Evolutionary conservation across 345 rosid species (phyloP), one percentile per base, ranked within the genome.

Genomic region (Pugionium cornutum): DNA sequence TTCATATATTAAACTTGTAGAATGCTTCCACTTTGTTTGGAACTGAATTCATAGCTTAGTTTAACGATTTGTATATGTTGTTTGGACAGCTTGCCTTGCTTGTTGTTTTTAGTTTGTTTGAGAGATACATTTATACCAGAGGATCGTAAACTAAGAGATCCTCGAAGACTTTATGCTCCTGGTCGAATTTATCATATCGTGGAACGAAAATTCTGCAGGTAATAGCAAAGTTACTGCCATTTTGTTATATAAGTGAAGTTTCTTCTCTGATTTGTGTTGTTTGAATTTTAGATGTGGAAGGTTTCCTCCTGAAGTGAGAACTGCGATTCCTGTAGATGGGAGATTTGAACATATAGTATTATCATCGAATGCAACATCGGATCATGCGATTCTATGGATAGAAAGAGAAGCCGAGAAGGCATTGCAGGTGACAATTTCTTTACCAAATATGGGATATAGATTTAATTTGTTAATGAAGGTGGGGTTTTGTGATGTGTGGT

Each of bases 301-400:
- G 83, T 94, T 62, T 82, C 97, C 95, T 50, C 97, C 99, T 0
- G 89, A 90, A 77, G 97, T 94, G 43, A 88, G 95, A 77, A 94
- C 99, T 3, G 99, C 99, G n/a, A 90, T 94, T 65, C 99, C 96
- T 2, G 99, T 94, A 0, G 97, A 94, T 60, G 99, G 95, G 39
- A 85, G 97, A 68, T 94, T 94, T 61, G 99, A 94, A 51, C 99
- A 88, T 68, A 94, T 94, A 9, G 92, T 94, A 37, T 77, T 94
- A 47, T 88, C 99, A 5, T 88, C 88, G 43, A 86, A 85, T 50
- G 92, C 96, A 37, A 94, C 95, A 7, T 81, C 99, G 0, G 99
- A 90, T 81, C 99, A 94, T 74, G 99, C 65, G 18, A 85, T 94
- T 67, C 40, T 94, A 34, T 94, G 97, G 95, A 90, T 94, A 53